A percentile compares a stretch with the other conserved stretches of the same genome.
These are phyloP conservation scores for Jatropha curcas DNA, from an alignment of 345 rosid genomes.

Conservation along the genomic window DNA sequence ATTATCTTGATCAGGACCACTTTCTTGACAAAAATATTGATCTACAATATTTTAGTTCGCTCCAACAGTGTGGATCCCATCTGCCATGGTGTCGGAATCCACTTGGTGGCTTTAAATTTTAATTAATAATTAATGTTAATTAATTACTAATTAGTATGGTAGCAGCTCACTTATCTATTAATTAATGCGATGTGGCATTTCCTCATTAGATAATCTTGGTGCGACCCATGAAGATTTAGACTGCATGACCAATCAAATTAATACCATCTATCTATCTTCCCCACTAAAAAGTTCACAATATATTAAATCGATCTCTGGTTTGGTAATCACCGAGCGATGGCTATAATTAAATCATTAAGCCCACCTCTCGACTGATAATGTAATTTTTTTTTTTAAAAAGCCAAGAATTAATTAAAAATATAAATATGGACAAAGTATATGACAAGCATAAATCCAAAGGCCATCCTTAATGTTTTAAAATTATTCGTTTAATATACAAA, in stretches of 20 bases:
- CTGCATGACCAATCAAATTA: conserved; percentile 10
- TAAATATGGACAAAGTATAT: conserved; percentile 21
- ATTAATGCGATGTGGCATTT: conserved; percentile 30
- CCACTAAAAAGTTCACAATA: conserved; percentile 22
- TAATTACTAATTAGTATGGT: neutral
- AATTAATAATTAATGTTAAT: neutral
- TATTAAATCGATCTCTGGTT: conserved; percentile 23
- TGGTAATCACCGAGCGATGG: conserved; percentile 22
- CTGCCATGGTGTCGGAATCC: conserved; percentile 31
- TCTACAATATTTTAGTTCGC: too few relatives aligned
- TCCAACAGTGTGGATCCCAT: conserved; percentile 34
- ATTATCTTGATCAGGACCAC: neutral
- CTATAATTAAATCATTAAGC: conserved; percentile 20
- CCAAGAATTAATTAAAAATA: too few relatives aligned
- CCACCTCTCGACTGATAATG: conserved; percentile 17
- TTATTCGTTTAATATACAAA: neutral
- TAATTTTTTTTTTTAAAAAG: too few relatives aligned
- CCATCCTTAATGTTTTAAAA: neutral
- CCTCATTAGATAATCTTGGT: conserved; percentile 22
- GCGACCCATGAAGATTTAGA: conserved; percentile 42
- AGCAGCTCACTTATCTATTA: conserved; percentile 13
- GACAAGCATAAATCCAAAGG: conserved; percentile 19
- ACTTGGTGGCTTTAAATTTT: conserved; percentile 10
- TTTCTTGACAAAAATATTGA: neutral
- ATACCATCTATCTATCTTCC: conserved; percentile 9